Base-by-base conservation (phyloP, 2,329 filamentous ascomycete species). In the Chaetomium olivaceum region DNA sequence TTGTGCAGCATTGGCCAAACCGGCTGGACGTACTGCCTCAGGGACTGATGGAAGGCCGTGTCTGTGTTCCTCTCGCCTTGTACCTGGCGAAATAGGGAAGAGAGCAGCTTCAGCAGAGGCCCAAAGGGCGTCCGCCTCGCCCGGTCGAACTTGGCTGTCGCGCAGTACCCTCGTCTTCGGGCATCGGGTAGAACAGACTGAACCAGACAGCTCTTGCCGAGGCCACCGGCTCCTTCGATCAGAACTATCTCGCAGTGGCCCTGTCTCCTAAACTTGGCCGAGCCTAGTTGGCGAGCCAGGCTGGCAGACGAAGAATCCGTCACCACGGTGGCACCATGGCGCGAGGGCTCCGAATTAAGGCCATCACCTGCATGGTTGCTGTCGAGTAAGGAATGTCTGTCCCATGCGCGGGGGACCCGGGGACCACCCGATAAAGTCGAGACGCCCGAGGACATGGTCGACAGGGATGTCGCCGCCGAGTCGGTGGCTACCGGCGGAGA, bases 11-110 rank as follows among this genome's bases (percentile, higher is more conserved):
- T 84, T 8, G 86, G 85, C 87, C 87, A 90, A 16, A 87, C 81
- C 1, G 87, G 87, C 29, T 83, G 83, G 54, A 89, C 82, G 67
- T 87, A 88, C 60, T 87, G 82, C 75, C 86, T 88, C 39, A 90
- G 74, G 1, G 81, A 77, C 70, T 85, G 83, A 67, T 89, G 87
- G 63, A 90, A 88, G 2, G 82, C 78, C 0, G 87, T 89, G 51
- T 89, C 85, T 0, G 87, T 89, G 70, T 89, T 86, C 48, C 83
- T 82, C 73, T 90, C 87, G 0, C 87, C 87, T 80, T 87, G 89
- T 2, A 89, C 85, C 73, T 90, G 87, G 71, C 86, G 86, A 75
- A 89, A 89, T 19, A 90, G 77, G 23, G 86, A 89, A 12, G 87
- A 89, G 12, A 89, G 76, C n/a, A 89, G 76, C 74, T 86, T 88